Evolutionary conservation across 495 filamentous ascomycete genomes (phyloP).

Genomic region (Hyaloscypha finlandica): DNA sequence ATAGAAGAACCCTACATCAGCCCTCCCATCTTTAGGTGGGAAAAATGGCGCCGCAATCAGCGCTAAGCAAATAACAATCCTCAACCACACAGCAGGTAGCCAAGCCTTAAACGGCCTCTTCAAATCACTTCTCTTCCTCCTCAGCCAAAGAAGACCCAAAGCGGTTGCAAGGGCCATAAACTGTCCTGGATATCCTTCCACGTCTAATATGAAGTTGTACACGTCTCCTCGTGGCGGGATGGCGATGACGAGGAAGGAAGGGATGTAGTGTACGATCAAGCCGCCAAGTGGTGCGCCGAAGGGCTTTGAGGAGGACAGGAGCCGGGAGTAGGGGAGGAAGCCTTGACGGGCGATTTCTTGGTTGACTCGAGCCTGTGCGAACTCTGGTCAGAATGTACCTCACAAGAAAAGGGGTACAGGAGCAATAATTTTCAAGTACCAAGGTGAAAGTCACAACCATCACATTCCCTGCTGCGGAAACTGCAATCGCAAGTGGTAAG

Average conservation of each 20-base stretch:
- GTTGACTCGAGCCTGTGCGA: conserved; percentile 56
- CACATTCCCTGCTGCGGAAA: conserved; percentile 71
- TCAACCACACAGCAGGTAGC: conserved; percentile 52
- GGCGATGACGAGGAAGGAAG: conserved; percentile 63
- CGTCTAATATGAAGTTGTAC: conserved; percentile 74
- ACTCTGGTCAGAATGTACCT: neutral
- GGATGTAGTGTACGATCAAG: conserved; percentile 67
- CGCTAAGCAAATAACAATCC: conserved; percentile 47
- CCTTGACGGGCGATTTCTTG: conserved; percentile 53
- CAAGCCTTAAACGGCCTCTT: conserved; percentile 72
- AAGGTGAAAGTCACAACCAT: conserved; percentile 74
- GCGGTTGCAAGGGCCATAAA: conserved; percentile 61
- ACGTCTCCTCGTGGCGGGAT: conserved; percentile 66
- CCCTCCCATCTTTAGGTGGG: conserved; percentile 47
- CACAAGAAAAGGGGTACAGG: no score
- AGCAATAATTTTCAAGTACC: conserved; percentile 38
- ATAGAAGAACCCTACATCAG: conserved; percentile 63
- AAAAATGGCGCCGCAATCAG: conserved; percentile 58
- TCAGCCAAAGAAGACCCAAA: conserved; percentile 62
- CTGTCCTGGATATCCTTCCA: conserved; percentile 69
- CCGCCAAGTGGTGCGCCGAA: conserved; percentile 69
- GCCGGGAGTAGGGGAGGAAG: conserved; percentile 65
- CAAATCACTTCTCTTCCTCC: conserved; percentile 60
- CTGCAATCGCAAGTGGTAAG: conserved; percentile 64
- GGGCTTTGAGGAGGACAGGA: conserved; percentile 64